Conservation (phyloP, 2,329 filamentous ascomycete genomes). For the Pseudopyricularia javanii region DNA sequence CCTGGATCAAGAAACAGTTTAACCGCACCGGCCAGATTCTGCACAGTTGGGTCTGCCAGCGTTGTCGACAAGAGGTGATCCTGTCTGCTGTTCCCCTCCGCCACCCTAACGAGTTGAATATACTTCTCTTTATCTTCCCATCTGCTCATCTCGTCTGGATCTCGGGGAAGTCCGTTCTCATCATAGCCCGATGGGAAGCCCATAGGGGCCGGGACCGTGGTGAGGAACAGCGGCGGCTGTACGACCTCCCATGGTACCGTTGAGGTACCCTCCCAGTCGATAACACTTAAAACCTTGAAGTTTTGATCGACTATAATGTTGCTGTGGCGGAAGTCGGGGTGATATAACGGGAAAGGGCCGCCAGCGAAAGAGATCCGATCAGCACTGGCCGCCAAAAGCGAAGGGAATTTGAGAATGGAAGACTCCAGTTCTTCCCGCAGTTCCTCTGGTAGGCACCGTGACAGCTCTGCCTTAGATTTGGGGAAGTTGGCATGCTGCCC, state of each 20-base stretch:
- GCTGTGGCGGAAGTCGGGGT: slow-evolving; percentile 17
- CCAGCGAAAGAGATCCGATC: slow-evolving; percentile 2
- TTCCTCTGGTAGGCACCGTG: neutral
- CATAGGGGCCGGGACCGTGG: slow-evolving; percentile 6
- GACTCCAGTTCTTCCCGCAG: slow-evolving; percentile 5
- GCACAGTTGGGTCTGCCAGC: neutral
- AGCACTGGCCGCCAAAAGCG: neutral
- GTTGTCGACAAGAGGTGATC: neutral
- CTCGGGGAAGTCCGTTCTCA: neutral
- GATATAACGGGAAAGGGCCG: slow-evolving; percentile 18
- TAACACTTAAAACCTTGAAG: slow-evolving; percentile 14
- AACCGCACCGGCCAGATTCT: neutral
- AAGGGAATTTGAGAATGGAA: neutral
- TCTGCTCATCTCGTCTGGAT: neutral
- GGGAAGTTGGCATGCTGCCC: slow-evolving; percentile 8
- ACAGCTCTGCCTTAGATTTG: slow-evolving; percentile 6
- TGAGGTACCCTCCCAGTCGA: slow-evolving; percentile 19
- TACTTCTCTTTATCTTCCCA: neutral
- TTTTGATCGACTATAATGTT: slow-evolving; percentile 17
- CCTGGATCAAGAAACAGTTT: neutral
- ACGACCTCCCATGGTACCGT: slow-evolving; percentile 13
- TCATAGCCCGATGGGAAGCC: neutral
- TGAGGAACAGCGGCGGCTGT: slow-evolving; percentile 10
- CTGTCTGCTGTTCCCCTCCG: neutral
- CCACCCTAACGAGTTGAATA: neutral